A percentile compares a stretch with the other conserved stretches of the same genome.
phyloP scores from a whole-genome alignment of 2,329 filamentous ascomycete species.

The Claviceps monticola region DNA sequence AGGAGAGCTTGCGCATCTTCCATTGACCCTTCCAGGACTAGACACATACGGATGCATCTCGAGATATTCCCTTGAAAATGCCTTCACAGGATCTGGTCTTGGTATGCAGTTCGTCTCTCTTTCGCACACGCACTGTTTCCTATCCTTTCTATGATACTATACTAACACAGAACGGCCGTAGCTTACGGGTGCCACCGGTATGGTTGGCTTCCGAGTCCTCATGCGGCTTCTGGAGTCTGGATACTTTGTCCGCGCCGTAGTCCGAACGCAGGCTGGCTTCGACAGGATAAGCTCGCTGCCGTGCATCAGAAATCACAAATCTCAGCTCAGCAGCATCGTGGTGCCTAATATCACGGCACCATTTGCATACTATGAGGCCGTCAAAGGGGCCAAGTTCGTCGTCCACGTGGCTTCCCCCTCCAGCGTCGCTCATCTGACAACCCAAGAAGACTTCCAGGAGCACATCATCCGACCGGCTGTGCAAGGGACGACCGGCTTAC shows the following conservation, averaged over 20 bases:
- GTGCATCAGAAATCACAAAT: constrained; percentile 5
- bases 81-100: constrained; percentile 3
- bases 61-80: no score
- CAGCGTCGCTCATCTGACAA: no score
- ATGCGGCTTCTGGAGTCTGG: constrained; percentile 12
- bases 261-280: constrained; percentile 11
- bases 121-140: no score
- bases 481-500: background rate
- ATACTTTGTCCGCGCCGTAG: constrained; percentile 16
- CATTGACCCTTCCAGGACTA: no score
- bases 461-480: background rate
- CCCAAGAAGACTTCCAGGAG: no score
- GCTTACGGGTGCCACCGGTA: constrained; percentile 16
- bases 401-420: constrained; percentile 11
- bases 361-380: constrained; percentile 26
- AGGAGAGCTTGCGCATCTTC: no score
- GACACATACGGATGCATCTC: no score
- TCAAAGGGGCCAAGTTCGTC: constrained; percentile 25
- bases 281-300: constrained; percentile 4
- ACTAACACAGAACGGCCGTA: no score
- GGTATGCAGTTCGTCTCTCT: background rate
- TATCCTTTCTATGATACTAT: no score
- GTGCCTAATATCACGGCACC: constrained; percentile 23
- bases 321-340: constrained; percentile 14
- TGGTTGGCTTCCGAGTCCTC: constrained; percentile 17